Conservation (phyloP, 2,329 filamentous ascomycete species). For the Fusarium torreyae region DNA sequence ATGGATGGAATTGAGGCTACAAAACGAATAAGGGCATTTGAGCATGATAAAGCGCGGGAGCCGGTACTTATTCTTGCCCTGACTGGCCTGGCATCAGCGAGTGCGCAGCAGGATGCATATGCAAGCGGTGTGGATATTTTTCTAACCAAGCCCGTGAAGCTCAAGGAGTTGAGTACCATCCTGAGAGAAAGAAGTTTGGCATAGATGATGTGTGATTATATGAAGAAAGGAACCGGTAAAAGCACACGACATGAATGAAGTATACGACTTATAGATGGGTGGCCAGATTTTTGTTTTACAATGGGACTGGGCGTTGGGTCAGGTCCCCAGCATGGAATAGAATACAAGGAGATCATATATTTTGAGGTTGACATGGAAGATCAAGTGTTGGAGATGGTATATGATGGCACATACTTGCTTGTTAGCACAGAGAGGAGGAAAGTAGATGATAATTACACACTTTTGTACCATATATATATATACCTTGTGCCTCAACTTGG, state of each 20-base stretch:
- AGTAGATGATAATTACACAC: too few species aligned
- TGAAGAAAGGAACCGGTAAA: not conserved
- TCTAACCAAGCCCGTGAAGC: constrained; percentile 66
- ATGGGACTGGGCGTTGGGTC: not conserved
- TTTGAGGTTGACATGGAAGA: not conserved
- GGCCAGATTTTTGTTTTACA: not conserved
- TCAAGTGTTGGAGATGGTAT: not conserved
- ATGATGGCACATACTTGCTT: too few species aligned
- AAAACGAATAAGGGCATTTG: constrained; percentile 63
- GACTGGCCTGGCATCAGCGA: constrained; percentile 65
- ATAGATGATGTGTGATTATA: not conserved
- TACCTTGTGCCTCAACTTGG: too few species aligned
- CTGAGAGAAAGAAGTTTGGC: constrained; percentile 23
- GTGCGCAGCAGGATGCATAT: constrained; percentile 67
- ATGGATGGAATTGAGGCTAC: constrained; percentile 68
- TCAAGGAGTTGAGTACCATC: constrained; percentile 56
- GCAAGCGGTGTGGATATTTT: constrained; percentile 68
- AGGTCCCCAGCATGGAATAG: not conserved
- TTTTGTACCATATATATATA: too few species aligned
- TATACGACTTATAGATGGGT: constrained; percentile 10
- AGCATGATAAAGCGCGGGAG: constrained; percentile 58
- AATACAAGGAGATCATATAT: not conserved
- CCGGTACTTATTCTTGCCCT: constrained; percentile 66
- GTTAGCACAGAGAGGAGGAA: too few species aligned
- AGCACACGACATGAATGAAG: constrained; percentile 2